phyloP scores from a whole-genome alignment of 306 rosid species.

The Trifolium pratense region DNA sequence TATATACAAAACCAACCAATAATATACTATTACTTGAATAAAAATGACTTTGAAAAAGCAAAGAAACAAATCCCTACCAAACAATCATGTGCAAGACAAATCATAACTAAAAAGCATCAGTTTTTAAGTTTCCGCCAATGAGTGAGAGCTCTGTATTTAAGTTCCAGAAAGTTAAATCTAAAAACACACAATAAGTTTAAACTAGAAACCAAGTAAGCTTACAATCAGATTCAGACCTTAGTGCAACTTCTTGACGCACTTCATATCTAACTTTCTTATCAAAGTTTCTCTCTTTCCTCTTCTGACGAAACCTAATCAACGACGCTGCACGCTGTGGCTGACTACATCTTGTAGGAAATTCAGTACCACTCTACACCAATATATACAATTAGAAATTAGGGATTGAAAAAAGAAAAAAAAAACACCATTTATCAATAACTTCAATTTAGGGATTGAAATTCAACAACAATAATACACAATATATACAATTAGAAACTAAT shows the following conservation, averaged over 20 bases:
- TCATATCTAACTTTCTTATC: slow-evolving; percentile 95
- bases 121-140: neutral
- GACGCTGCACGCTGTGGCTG: slow-evolving; percentile 90
- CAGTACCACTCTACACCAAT: slow-evolving; percentile 57
- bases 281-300: slow-evolving; percentile 88
- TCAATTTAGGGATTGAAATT: slow-evolving; percentile 7
- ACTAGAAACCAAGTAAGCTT: slow-evolving; percentile 33
- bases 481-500: too few species aligned
- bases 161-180: neutral
- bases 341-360: slow-evolving; percentile 65
- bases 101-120: slow-evolving; percentile 4
- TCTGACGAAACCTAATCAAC: slow-evolving; percentile 82
- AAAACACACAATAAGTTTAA: neutral
- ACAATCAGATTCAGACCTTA: slow-evolving; percentile 64
- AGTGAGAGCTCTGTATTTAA: neutral
- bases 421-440: neutral
- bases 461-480: neutral
- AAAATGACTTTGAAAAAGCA: slow-evolving; percentile 27
- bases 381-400: too few species aligned
- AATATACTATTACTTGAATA: neutral
- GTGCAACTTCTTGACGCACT: slow-evolving; percentile 99
- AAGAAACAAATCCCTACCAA: slow-evolving; percentile 2
- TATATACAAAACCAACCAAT: neutral
- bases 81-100: neutral
- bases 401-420: too few species aligned